Conservation (phyloP, 768 basidiomycete species). For the Agrocybe praecox region DNA sequence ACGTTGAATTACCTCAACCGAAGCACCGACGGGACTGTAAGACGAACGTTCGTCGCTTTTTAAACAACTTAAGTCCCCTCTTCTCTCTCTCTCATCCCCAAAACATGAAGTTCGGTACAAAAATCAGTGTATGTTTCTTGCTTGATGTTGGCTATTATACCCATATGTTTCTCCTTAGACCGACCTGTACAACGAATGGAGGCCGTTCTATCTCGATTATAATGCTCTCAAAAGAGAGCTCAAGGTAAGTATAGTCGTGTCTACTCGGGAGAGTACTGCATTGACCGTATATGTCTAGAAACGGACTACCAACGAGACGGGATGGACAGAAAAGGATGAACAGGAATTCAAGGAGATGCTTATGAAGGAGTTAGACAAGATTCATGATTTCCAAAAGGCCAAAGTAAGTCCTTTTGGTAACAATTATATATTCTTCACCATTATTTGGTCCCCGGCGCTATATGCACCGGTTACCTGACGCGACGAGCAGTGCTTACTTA, state of each 20-base stretch:
- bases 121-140: conserved; percentile 58
- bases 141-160: background rate
- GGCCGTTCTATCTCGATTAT: conserved; percentile 89
- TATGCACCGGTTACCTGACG: background rate
- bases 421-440: background rate
- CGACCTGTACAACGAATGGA: conserved; percentile 89
- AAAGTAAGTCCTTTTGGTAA: conserved; percentile 55
- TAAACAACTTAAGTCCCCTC: background rate
- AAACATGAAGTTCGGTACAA: conserved; percentile 82
- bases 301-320: conserved; percentile 19
- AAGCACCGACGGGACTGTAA: background rate
- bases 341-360: conserved; percentile 78
- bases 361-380: conserved; percentile 88
- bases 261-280: background rate
- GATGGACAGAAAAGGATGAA: conserved; percentile 83
- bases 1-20: background rate
- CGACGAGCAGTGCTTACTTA: background rate
- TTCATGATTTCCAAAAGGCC: conserved; percentile 88
- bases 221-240: conserved; percentile 87
- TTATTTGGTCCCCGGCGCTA: background rate
- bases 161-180: conserved; percentile 43
- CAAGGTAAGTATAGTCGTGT: conserved; percentile 53
- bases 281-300: conserved; percentile 8
- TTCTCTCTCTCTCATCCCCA: conserved; percentile 2
- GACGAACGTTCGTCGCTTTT: conserved; percentile 32